phyloP scores from a whole-genome alignment of 2,329 filamentous ascomycete species.

The Monosporascus sp. region DNA sequence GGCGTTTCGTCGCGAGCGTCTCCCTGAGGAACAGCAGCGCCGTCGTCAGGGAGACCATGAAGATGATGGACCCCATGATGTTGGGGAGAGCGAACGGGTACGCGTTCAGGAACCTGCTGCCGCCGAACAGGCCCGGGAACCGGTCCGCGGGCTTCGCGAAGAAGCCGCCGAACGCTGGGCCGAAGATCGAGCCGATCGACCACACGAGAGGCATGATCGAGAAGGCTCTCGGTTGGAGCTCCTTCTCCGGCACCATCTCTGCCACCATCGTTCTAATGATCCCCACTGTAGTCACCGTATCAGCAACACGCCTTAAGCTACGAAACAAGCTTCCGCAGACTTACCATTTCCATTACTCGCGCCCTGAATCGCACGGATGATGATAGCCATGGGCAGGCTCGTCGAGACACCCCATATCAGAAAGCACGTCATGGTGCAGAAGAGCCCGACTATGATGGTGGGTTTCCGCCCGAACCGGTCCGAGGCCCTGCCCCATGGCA shows the following conservation, averaged over 20 bases:
- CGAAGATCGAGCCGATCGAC: conserved; percentile 82
- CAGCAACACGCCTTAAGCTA: neutral
- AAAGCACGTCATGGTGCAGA: conserved; percentile 76
- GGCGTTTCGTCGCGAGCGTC: conserved; percentile 69
- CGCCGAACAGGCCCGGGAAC: conserved; percentile 65
- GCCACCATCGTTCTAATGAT: conserved; percentile 91
- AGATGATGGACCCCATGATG: conserved; percentile 69
- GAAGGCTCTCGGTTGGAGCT: conserved; percentile 84
- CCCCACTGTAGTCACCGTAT: conserved; percentile 53
- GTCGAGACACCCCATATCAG: conserved; percentile 80
- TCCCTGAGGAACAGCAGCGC: conserved; percentile 81
- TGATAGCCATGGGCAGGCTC: conserved; percentile 73
- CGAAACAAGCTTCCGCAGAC: conserved; percentile 10
- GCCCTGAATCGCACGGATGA: conserved; percentile 72
- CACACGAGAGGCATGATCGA: conserved; percentile 89
- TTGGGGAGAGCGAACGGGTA: conserved; percentile 87
- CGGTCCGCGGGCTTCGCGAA: conserved; percentile 76
- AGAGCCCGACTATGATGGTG: conserved; percentile 67
- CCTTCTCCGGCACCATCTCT: conserved; percentile 82
- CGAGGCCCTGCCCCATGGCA: conserved; percentile 71
- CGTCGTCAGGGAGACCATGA: conserved; percentile 68
- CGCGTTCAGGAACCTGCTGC: conserved; percentile 61
- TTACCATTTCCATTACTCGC: conserved; percentile 78
- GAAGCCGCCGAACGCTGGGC: conserved; percentile 81
- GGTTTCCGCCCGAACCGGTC: conserved; percentile 80